Percentiles rank a stretch among this genome's conserved stretches.
phyloP scores from a whole-genome alignment of 305 asterid genomes.

The Nicotiana rustica region DNA sequence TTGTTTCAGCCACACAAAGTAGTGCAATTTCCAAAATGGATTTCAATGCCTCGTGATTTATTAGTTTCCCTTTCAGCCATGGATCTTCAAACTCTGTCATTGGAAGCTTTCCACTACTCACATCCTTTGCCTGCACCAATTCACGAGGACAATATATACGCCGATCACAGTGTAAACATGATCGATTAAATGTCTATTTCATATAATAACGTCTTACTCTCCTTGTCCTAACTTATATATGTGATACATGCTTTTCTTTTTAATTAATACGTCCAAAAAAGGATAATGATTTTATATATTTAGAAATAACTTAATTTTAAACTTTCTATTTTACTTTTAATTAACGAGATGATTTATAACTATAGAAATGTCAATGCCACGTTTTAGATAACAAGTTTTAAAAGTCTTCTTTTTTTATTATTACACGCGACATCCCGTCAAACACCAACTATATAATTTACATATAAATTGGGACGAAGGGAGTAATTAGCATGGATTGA shows the following conservation, averaged over 20 bases:
- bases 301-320: neutral
- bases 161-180: neutral
- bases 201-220: neutral
- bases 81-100: constrained; percentile 69
- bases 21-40: constrained; percentile 79
- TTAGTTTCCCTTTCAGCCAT: constrained; percentile 51
- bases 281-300: neutral
- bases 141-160: too few species aligned
- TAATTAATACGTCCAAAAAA: neutral
- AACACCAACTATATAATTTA: too few species aligned
- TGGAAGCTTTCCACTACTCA: constrained; percentile 66
- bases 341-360: neutral
- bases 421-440: too few species aligned
- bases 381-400: neutral
- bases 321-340: neutral
- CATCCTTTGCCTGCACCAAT: constrained; percentile 75
- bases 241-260: too few species aligned
- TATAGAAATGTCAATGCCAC: neutral
- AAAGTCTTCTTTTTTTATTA: too few species aligned
- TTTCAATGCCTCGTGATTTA: constrained; percentile 56
- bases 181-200: neutral
- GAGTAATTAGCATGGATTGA: too few species aligned
- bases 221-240: neutral
- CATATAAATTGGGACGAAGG: too few species aligned
- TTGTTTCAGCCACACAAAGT: constrained; percentile 65